Evolutionary conservation across 1,284 basidiomycete species (phyloP), one percentile per base, ranked within the genome.

Genomic region (Mrakiaceae sp.): DNA sequence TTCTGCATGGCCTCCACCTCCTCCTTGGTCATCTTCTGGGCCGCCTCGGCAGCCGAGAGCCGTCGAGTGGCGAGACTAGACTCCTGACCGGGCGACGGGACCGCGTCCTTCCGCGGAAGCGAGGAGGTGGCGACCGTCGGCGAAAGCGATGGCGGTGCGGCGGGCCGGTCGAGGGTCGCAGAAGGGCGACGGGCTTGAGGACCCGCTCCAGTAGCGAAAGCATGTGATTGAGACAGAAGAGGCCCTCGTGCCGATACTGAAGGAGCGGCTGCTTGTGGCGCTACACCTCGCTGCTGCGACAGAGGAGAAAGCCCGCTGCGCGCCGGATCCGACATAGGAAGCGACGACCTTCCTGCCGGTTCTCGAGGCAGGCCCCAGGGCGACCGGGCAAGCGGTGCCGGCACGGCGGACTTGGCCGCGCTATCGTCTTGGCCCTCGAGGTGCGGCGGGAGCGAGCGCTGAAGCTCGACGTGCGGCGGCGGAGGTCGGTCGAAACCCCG

Each of bases 1-100:
- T 88, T 88, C 69, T 88, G 84, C 8, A 81, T 80, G 68, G 85
- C 85, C 63, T 65, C 70, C 39, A 70, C 77, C 73, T 56, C 80
- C 73, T 12, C 27, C 27, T 27, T 27, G 27, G 27, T 27, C 27
- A 27, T 27, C 27, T 27, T 27, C 27, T 27, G 27, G 27, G 27
- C 27, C 27, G 27, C 27, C 27, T 27, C 27, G 27, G 27, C 27
- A 27, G 27, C 27, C 27, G 27, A 27, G 27, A 27, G 27, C 27
- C 27, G 27, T 27, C 27, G 27, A 27, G 27, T 27, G 27, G 27
- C 27, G 2, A 27, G 27, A 27, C 27, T 27, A 27, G 27, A 27
- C 27, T 27, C 27, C 27, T 27, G 27, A 27, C 27, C 27, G 27
- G 27, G 27, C 27, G 27, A 27, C 27, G 27, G 27, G 27, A 27